Evolutionary conservation across 352 stramenopile genomes (phyloP), one percentile per base, ranked within the genome.

Genomic region (Plasmopara halstedii): DNA sequence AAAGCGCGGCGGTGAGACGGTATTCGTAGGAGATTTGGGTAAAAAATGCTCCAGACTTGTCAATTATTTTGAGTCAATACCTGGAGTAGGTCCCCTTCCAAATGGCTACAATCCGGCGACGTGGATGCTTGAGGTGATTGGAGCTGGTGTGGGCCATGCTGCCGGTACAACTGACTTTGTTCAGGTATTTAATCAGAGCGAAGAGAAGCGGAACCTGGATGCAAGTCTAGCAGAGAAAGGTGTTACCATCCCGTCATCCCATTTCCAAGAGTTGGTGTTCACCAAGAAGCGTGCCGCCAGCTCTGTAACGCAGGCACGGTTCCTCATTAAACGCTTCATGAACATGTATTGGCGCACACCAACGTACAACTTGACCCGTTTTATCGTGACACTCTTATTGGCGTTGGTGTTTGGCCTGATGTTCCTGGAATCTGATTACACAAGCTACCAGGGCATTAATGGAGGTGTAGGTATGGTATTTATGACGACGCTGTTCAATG

Each of bases 271-370:
- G 27, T 54, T 76, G 41, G 20, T 64, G 21, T 73, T 70, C 22
- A 45, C 55, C 13, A 55, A 48, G 37, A 76, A 73, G 47, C 68
- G 50, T 13, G 67, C 53, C 20, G 62, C 58, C 5, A 52, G 32
- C 35, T 63, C 62, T 31, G 48, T 45, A 48, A 68, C 57, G 14
- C 64, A 70, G 44, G 58, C 62, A 3, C 50, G 37, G 4, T 72
- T 69, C 32, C 33, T 75, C 15, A n/a, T 64, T 22, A 35, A 32
- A 51, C 47, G 67, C 53, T 64, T 81, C 22, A 62, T 75, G 57
- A 69, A 61, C 46, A 76, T 88, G 47, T 96, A 96, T 56, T 95
- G 73, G 72, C 72, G 88, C 26, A 89, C 71, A n/a, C 82, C 85
- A 20, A 67, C 68, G 46, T 97, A 97, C 64, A 95, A 94, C 62